A percentile compares a stretch with the other conserved stretches of the same genome.
Conservation (phyloP, 768 basidiomycete genomes). For the Sarcodon aspratus region DNA sequence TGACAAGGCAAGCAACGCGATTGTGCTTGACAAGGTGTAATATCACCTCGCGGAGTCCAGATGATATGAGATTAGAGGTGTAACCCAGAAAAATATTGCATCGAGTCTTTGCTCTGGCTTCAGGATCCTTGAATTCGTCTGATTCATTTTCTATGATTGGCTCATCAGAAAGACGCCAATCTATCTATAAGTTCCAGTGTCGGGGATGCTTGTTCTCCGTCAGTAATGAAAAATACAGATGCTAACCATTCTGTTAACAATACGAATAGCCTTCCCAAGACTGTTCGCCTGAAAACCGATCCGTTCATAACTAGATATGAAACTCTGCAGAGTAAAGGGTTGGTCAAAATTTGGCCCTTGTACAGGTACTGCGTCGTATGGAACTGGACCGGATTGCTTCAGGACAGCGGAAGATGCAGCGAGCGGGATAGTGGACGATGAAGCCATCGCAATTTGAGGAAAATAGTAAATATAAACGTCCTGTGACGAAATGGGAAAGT, state of each 20-base stretch:
- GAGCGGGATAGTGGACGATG: slow-evolving; percentile 29
- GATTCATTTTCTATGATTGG: slow-evolving; percentile 59
- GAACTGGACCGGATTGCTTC: slow-evolving; percentile 61
- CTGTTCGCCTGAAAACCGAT: slow-evolving; percentile 99
- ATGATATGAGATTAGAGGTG: slow-evolving; percentile 97
- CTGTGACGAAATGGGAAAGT: not conserved
- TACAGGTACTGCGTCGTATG: slow-evolving; percentile 55
- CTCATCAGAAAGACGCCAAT: slow-evolving; percentile 85
- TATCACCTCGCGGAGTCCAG: slow-evolving; percentile 89
- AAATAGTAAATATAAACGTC: not conserved
- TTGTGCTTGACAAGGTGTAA: slow-evolving; percentile 88
- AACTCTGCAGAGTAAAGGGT: slow-evolving; percentile 48
- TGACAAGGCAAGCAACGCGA: slow-evolving; percentile 83
- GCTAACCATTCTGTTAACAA: slow-evolving; percentile 88
- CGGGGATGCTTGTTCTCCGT: not conserved
- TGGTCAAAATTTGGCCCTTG: slow-evolving; percentile 82
- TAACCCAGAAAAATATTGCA: slow-evolving; percentile 94
- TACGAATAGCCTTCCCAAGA: slow-evolving; percentile 76
- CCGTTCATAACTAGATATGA: slow-evolving; percentile 72
- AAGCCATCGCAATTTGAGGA: slow-evolving; percentile 1
- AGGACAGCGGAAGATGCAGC: slow-evolving; percentile 69
- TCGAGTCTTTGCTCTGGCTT: slow-evolving; percentile 56
- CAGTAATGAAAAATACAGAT: not conserved
- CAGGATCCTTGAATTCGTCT: slow-evolving; percentile 47
- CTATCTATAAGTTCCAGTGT: slow-evolving; percentile 37